These are phyloP conservation scores for Rhodamnia argentea DNA, from an alignment of 345 rosid genomes.

Conservation along the genomic window DNA sequence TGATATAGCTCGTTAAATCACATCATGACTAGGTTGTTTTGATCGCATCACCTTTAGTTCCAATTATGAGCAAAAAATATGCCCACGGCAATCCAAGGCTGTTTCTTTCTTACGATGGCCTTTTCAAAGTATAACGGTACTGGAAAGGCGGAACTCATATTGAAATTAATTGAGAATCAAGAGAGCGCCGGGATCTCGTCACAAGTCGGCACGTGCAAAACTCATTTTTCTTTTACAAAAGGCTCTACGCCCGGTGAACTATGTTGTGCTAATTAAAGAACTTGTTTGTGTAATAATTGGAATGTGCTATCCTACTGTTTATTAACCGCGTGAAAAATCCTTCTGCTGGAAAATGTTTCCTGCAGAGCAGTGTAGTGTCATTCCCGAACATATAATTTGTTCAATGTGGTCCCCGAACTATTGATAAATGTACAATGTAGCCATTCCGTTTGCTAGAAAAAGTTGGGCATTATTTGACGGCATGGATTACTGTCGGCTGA, in stretches of 20 bases:
- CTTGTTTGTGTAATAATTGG: not conserved
- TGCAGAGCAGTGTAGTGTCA: not conserved
- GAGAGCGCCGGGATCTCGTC: not conserved
- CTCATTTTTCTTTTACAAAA: not conserved
- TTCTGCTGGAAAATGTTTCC: not conserved
- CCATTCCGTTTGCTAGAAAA: no score
- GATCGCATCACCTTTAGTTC: not conserved
- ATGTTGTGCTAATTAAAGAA: not conserved
- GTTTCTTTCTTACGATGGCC: not conserved
- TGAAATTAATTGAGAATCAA: not conserved
- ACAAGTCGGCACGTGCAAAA: accelerated
- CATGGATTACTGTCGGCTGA: no score
- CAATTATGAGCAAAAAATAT: not conserved
- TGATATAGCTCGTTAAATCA: not conserved
- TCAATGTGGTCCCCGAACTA: accelerated
- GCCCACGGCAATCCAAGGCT: not conserved
- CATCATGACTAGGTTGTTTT: not conserved
- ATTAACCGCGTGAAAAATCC: not conserved
- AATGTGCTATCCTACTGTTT: not conserved
- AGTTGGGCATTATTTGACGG: no score
- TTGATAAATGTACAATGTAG: no score
- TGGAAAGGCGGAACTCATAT: not conserved
- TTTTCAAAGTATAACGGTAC: not conserved
- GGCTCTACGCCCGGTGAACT: not conserved
- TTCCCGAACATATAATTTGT: accelerated